phyloP scores from a whole-genome alignment of 495 filamentous ascomycete species.

The Gamarada debralockiae region DNA sequence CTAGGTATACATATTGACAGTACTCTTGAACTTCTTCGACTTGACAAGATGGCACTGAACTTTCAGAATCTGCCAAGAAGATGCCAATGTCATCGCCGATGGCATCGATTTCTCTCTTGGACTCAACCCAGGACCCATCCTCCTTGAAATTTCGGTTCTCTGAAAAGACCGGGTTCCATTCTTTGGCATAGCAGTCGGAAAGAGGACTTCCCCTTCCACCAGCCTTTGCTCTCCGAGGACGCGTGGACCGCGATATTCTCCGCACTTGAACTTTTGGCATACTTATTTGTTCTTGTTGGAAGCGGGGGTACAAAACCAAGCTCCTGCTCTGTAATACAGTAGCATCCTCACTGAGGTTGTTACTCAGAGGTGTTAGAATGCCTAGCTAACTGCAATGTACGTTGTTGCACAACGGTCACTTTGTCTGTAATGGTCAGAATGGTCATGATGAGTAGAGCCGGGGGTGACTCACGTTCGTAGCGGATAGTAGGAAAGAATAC shows the following conservation, averaged over 20 bases:
- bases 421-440: too few relatives aligned
- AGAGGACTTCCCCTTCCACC: background rate
- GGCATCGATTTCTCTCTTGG: background rate
- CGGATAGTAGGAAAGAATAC: too few relatives aligned
- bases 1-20: background rate
- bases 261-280: background rate
- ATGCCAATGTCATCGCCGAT: background rate
- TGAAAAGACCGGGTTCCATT: background rate
- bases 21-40: conserved; percentile 3
- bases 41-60: background rate
- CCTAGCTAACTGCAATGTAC: too few relatives aligned
- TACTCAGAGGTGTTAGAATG: too few relatives aligned
- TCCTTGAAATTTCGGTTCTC: background rate
- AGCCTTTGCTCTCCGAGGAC: background rate
- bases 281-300: too few relatives aligned
- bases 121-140: background rate
- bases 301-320: too few relatives aligned
- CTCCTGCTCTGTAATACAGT: too few relatives aligned
- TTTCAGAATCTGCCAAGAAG: background rate
- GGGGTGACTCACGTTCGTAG: too few relatives aligned
- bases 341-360: too few relatives aligned
- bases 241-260: background rate
- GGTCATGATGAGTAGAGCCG: too few relatives aligned
- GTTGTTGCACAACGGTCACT: too few relatives aligned
- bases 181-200: background rate